A percentile compares a stretch with the other conserved stretches of the same genome.
These are phyloP conservation scores for Saraca asoca DNA, from an alignment of 331 rosid genomes.

Conservation along the genomic window DNA sequence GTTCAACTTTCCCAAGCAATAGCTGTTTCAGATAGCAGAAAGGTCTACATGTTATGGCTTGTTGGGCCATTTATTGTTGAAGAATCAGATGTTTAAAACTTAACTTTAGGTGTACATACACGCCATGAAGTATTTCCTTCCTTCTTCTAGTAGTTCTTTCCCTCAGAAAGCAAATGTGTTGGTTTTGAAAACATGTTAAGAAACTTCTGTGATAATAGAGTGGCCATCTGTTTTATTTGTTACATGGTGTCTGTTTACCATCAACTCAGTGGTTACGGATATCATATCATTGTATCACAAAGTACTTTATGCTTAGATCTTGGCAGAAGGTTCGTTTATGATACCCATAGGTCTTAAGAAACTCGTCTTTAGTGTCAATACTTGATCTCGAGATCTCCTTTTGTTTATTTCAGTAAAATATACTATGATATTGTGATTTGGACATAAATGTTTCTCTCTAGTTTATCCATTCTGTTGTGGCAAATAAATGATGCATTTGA, in stretches of 20 bases:
- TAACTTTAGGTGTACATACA: constrained; percentile 18
- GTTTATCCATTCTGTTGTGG: constrained; percentile 17
- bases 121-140: constrained; percentile 10
- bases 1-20: constrained; percentile 7
- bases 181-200: constrained; percentile 1
- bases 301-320: neutral
- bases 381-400: constrained; percentile 8
- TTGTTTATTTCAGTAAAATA: constrained; percentile 7
- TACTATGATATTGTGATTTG: neutral
- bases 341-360: neutral
- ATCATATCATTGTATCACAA: no score
- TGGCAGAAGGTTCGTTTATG: neutral
- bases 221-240: neutral
- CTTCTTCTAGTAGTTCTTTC: neutral
- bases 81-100: constrained; percentile 10
- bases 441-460: constrained; percentile 11
- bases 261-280: no score
- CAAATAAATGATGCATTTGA: constrained; percentile 15
- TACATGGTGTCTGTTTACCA: neutral
- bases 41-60: neutral
- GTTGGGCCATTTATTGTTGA: neutral
- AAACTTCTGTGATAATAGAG: neutral
- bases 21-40: constrained; percentile 1
- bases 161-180: neutral
- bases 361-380: no score